Percentiles rank a stretch among this genome's conserved stretches.
Evolutionary conservation across 2,329 filamentous ascomycete species (phyloP).

Genomic region (Corinectria fuckeliana): DNA sequence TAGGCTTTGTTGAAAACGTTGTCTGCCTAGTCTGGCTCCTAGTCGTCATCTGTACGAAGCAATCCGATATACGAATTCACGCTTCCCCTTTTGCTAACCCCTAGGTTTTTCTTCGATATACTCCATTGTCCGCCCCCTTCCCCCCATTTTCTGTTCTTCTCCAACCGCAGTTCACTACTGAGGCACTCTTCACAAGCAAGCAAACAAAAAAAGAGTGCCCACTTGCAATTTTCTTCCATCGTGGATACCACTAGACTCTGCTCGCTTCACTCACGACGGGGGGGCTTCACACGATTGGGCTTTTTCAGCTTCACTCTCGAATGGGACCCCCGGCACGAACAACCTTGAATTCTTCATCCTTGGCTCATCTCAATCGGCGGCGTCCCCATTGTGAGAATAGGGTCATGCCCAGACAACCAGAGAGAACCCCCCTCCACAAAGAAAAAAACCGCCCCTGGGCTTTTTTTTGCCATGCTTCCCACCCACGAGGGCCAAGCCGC

Average conservation of each 20-base stretch:
- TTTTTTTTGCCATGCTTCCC: neutral
- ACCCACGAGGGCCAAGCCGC: neutral
- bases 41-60: neutral
- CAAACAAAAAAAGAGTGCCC: neutral
- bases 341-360: neutral
- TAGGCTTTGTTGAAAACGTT: neutral
- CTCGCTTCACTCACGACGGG: neutral
- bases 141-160: neutral
- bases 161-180: neutral
- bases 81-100: neutral
- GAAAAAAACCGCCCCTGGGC: neutral
- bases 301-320: too few species aligned
- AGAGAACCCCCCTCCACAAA: too few species aligned
- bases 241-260: conserved; percentile 20
- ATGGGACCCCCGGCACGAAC: neutral
- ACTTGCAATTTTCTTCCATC: conserved; percentile 25
- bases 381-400: neutral
- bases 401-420: too few species aligned
- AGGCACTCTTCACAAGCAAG: neutral
- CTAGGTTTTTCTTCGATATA: neutral
- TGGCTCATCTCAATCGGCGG: neutral
- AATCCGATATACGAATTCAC: neutral
- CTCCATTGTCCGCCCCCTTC: neutral
- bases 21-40: neutral
- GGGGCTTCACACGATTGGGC: neutral